Evolutionary conservation across 148 eudicot species (phyloP), one percentile per base, ranked within the genome.

Genomic region (Salicornia ramosissima): DNA sequence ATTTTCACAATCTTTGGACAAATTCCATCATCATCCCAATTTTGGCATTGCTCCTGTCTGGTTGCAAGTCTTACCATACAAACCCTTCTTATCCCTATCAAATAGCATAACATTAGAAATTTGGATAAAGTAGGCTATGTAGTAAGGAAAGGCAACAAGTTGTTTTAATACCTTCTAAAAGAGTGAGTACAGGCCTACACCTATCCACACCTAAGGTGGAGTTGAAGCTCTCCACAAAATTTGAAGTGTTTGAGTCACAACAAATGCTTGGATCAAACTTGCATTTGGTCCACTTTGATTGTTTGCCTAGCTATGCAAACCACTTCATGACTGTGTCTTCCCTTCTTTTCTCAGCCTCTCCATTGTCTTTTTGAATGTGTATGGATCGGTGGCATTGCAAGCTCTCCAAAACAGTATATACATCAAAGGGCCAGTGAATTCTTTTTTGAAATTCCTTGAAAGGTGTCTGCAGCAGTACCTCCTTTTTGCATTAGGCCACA

Each of bases 211-310:
- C 63, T 13, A 68, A 21, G 6, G 71, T 68, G 18, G 46, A 21
- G 57, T 69, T n/a, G n/a, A n/a, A n/a, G n/a, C 51, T 54, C 36
- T 39, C 51, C 18, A 69, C 63, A 69, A 69, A 69, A 4, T 69
- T 69, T 0, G 34, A 22, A 22, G 72, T 69, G 51, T 54, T 69
- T 31, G 42, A 22, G 22, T 69, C 63, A 50, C 25, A 36, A 1
- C 22, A 69, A 2, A 69, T 2, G 0, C 1, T 25, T 21, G 51
- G 63, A 25, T 54, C 24, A 24, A 69, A 69, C n/a, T 33, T 51
- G 14, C 53, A 10, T 8, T 40, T 69, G 0, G 62, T 24, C 43
- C 62, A 68, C 1, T 16, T 51, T 9, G 25, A 6, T 10, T 51
- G 33, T 4, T 51, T 25, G 13, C 63, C 72, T 0, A 54, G 4